Base-by-base conservation (phyloP, 805 yeast genomes). In the Pichia kluyveri region DNA sequence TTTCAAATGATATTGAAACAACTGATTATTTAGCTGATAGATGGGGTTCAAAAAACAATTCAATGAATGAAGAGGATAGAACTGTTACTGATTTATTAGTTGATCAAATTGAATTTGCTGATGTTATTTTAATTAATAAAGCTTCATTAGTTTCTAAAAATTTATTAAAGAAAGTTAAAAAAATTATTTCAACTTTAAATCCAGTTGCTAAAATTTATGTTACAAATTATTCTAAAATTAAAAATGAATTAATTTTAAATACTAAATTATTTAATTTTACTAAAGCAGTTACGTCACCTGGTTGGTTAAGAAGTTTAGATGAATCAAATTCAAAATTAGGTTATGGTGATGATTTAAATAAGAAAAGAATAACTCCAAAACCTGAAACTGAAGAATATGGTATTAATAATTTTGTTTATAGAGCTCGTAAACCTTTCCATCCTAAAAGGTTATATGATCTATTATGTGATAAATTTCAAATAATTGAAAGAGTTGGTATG, bases 341-440 rank as follows among this genome's bases (percentile, higher is more conserved):
- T 8, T 55, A 46, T 49, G 65, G 61, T 38, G 55, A 54, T 18
- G 54, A 59, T 40, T 18, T 42, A 11, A 45, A 42, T 4, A 43
- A 44, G 14, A 51, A 55, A 26, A 56, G 58, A 39, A 48, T 60
- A 14, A 60, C 74, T 0, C 74, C 74, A 23, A 71, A 69, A 49
- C 73, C 74, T 3, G 75, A 71, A 54, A 70, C 74, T 5, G 73
- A 69, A 48, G 75, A 71, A 51, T 72, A 72, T 54, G 74, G 73
- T 37, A 70, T 72, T 34, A 69, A 64, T 53, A 69, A 67, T 47
- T 72, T 72, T 52, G 65, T 72, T 15, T 72, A 72, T 55, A 53
- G 56, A 34, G 60, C 73, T 3, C 59, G 73, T 43, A 64, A 59
- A 40, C 76, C 77, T 23, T 72, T 72, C 53, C 76, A 72, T 53